A percentile compares a stretch with the other conserved stretches of the same genome.
phyloP scores from a whole-genome alignment of 208 protist species.

The Trypanosoma rangeli region DNA sequence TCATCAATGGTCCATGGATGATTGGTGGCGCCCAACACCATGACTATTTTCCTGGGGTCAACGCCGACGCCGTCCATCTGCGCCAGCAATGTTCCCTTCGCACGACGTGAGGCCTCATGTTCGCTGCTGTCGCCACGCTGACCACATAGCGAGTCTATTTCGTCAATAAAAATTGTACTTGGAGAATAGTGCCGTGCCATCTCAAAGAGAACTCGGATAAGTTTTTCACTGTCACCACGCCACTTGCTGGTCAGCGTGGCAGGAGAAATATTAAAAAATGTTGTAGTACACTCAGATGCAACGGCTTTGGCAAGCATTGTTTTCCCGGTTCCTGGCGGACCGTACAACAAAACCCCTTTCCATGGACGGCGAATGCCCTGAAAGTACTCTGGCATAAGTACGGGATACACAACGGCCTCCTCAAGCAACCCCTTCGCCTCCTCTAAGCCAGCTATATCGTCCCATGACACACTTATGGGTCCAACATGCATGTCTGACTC shows the following conservation, averaged over 20 bases:
- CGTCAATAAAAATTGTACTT: conserved; percentile 95
- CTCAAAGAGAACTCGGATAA: conserved; percentile 93
- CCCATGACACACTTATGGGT: conserved; percentile 68
- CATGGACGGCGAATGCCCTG: conserved; percentile 88
- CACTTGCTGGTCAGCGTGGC: conserved; percentile 93
- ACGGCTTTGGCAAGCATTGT: conserved; percentile 94
- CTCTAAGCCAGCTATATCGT: conserved; percentile 89
- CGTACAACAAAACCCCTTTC: conserved; percentile 93
- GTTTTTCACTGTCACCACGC: conserved; percentile 93
- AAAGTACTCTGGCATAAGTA: conserved; percentile 93
- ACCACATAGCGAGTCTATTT: conserved; percentile 94
- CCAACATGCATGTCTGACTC: conserved; percentile 84
- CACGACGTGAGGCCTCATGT: conserved; percentile 93
- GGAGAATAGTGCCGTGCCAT: conserved; percentile 91
- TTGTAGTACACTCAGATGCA: conserved; percentile 87
- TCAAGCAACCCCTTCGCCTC: conserved; percentile 91
- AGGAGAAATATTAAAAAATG: conserved; percentile 95
- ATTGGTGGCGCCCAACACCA: conserved; percentile 94
- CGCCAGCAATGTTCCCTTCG: conserved; percentile 99
- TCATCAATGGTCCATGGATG: conserved; percentile 94
- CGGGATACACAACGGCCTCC: conserved; percentile 93
- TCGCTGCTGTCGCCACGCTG: conserved; percentile 78
- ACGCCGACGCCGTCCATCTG: conserved; percentile 94
- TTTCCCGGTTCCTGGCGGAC: conserved; percentile 93
- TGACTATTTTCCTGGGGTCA: conserved; percentile 75